Base-by-base conservation (phyloP, 306 rosid genomes). In the Lathyrus aphaca region DNA sequence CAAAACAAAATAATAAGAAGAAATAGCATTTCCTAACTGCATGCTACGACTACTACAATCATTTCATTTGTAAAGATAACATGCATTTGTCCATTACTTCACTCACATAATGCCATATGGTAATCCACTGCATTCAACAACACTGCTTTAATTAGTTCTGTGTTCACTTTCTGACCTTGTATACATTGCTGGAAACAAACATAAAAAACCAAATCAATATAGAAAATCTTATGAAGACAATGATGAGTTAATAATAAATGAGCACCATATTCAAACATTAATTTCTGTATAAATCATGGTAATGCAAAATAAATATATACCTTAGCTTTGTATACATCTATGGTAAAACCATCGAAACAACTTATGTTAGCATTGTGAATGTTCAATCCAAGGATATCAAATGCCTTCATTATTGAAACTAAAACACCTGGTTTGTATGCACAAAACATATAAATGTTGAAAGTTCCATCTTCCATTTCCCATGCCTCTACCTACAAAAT, bases 321-420 rank as follows among this genome's bases (percentile, higher is more conserved):
- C 97, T 94, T 95, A 32, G 96, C 97, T 43, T 88, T 86, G 84
- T 90, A 94, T 42, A 94, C 84, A 57, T 94, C 98, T 69, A 94
- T 72, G 67, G 95, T 91, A 73, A 94, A 94, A 15, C 95, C 97
- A 74, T 94, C 87, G 80, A 94, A 94, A 84, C 95, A 94, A 71
- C 95, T 94, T 49, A 94, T 90, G 32, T 87, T 96, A 62, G 98
- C 98, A 42, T 94, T 97, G 70, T 88, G 98, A 66, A 94, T 83
- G 61, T 94, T 97, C 81, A 94, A 64, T 44, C 98, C 98, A 3
- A 94, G 92, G 80, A 62, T 84, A 45, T 94, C 98, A 76, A 94
- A 64, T 56, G 95, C 88, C 79, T 81, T 90, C 89, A 90, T 85
- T 50, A 91, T 84, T 35, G 96, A 90, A 51, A 85, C 86, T 79